These are phyloP conservation scores for Pestalotiopsis sp. DNA, from an alignment of 2,329 filamentous ascomycete genomes.

Conservation along the genomic window DNA sequence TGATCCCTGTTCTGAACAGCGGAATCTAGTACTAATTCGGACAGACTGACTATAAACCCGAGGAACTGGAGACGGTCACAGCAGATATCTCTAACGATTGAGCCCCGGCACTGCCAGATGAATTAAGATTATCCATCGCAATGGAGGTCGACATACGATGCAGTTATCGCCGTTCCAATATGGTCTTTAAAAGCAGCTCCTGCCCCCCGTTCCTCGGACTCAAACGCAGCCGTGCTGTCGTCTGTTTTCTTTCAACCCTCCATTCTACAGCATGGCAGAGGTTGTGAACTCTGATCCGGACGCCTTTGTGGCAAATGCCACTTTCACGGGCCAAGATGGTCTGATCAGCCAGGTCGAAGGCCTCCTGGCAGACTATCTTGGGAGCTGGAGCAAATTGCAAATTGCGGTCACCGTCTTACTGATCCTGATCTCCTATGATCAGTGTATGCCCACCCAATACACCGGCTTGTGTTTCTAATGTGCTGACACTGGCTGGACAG, in stretches of 20 bases:
- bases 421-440: constrained; percentile 2
- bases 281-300: neutral
- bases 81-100: neutral
- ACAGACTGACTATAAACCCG: neutral
- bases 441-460: neutral
- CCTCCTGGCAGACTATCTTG: neutral
- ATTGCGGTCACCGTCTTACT: constrained; percentile 3
- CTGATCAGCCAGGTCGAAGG: neutral
- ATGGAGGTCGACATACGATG: neutral
- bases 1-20: neutral
- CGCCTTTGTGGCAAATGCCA: neutral
- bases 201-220: neutral
- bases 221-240: neutral
- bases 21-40: neutral
- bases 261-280: neutral
- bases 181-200: neutral
- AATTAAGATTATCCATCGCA: neutral
- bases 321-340: neutral
- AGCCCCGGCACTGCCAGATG: neutral
- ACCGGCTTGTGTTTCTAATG: neutral
- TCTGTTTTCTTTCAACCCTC: neutral
- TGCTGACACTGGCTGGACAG: constrained; percentile 34
- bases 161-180: neutral
- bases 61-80: neutral
- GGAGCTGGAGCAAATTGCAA: constrained; percentile 1